A percentile compares a stretch with the other conserved stretches of the same genome.
These are phyloP conservation scores for Xylaria sp. DNA, from an alignment of 2,329 filamentous ascomycete genomes.

Conservation along the genomic window DNA sequence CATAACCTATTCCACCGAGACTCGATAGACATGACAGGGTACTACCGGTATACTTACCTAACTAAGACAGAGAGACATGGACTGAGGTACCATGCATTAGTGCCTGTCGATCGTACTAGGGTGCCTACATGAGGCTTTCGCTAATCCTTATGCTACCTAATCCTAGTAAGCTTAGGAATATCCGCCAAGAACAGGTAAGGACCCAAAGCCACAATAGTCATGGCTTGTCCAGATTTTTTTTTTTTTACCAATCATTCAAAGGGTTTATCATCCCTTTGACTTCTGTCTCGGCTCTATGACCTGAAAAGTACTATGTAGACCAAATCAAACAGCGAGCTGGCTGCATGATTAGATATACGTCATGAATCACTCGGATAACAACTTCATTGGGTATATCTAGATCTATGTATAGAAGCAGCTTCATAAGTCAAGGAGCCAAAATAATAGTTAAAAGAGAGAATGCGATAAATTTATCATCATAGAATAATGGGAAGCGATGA, in stretches of 20 bases:
- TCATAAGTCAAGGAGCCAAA: too few species aligned
- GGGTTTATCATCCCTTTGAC: too few species aligned
- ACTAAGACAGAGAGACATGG: background rate
- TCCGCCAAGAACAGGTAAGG: background rate
- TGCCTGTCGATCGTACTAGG: background rate
- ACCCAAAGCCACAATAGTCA: background rate
- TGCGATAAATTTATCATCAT: background rate
- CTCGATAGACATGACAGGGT: background rate
- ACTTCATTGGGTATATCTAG: too few species aligned
- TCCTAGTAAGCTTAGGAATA: background rate
- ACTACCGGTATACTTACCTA: background rate
- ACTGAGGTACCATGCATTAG: background rate
- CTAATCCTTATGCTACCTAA: background rate
- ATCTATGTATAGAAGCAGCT: too few species aligned
- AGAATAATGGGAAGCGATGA: background rate
- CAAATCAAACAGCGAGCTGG: too few species aligned
- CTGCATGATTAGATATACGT: too few species aligned
- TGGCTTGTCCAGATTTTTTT: too few species aligned
- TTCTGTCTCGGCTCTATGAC: too few species aligned
- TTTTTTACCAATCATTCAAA: too few species aligned
- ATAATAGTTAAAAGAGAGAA: background rate
- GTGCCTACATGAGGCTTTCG: background rate
- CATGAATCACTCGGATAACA: too few species aligned
- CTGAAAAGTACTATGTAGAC: too few species aligned
- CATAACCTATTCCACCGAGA: background rate